These are phyloP conservation scores for Alternaria triticimaculans DNA, from an alignment of 2,329 filamentous ascomycete species.

Conservation along the genomic window DNA sequence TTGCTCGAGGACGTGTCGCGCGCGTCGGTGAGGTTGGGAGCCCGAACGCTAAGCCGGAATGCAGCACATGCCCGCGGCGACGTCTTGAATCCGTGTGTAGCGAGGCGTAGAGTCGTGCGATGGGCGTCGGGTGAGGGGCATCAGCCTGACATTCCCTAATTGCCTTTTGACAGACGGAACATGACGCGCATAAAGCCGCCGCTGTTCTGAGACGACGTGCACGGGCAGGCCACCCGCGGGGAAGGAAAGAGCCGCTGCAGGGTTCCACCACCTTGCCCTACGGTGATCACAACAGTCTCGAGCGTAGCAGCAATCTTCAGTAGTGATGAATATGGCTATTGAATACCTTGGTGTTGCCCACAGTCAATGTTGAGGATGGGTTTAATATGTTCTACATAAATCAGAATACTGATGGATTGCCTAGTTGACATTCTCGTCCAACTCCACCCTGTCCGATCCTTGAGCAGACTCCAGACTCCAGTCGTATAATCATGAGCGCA, in stretches of 20 bases:
- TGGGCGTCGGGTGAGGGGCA: background rate
- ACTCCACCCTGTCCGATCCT: background rate
- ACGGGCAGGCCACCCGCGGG: conserved; percentile 26
- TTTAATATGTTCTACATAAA: background rate
- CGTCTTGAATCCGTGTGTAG: conserved; percentile 1
- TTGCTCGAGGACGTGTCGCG: conserved; percentile 17
- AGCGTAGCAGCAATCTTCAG: background rate
- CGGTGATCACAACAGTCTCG: background rate
- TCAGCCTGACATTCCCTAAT: background rate
- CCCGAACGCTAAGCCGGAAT: conserved; percentile 25
- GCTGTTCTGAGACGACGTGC: conserved; percentile 33
- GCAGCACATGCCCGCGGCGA: conserved; percentile 16
- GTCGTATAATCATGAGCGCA: background rate
- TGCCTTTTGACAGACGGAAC: conserved; percentile 1
- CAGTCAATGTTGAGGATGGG: background rate
- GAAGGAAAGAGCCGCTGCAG: conserved; percentile 22
- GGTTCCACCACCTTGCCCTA: conserved; percentile 3
- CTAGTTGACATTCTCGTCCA: no score
- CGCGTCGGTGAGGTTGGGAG: conserved; percentile 33
- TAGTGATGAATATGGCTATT: background rate
- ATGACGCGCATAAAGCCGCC: conserved; percentile 28
- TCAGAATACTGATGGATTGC: background rate
- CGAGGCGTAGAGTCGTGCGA: background rate
- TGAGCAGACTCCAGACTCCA: background rate
- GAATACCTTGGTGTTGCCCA: background rate